Base-by-base conservation (phyloP, 495 filamentous ascomycete species). In the Darksidea phi region DNA sequence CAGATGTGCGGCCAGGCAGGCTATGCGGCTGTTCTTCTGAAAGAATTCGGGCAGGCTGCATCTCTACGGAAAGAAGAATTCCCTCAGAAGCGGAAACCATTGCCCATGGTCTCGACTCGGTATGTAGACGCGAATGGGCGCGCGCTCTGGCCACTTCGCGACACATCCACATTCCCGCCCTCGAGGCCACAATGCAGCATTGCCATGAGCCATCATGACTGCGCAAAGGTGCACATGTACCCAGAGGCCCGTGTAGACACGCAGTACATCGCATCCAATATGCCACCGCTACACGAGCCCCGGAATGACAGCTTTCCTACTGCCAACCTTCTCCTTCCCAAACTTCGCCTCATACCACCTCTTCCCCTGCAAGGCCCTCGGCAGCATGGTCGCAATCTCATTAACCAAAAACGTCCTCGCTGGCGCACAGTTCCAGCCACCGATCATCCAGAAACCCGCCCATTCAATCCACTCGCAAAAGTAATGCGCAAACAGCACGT, bases 381-480 rank as follows among this genome's bases (percentile, higher is more conserved):
- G 94, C 64, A 95, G 70, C 94, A 97, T 97, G 34, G 90, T 88
- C 5, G 85, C 75, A 43, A 98, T 77, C 70, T 96, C 91, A 71
- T 97, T 97, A 15, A 95, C 50, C 56, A 95, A 66, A 72, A 97
- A 98, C 23, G 79, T 77, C 57, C 91, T 74, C 25, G 89, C 92
- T 1, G 94, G 94, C 53, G 82, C 67, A 75, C 82, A 78, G 10
- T 64, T 61, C 70, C 63, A 85, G 20, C 80, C 78, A 72, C 67
- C 84, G n/a, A 82, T 75, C 59, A 96, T 81, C 72, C 84, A 91
- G 69, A 90, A 98, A 0, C 94, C 94, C 18, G 80, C 69, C 94
- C 95, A 97, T 76, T 98, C 95, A 49, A 96, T 73, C 94, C 94
- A 98, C 79, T 98, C 94, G 61, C 84, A 88, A 48, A 94, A 81